Base-by-base conservation (phyloP, 2,329 filamentous ascomycete genomes). In the Microcyclospora pomicola region DNA sequence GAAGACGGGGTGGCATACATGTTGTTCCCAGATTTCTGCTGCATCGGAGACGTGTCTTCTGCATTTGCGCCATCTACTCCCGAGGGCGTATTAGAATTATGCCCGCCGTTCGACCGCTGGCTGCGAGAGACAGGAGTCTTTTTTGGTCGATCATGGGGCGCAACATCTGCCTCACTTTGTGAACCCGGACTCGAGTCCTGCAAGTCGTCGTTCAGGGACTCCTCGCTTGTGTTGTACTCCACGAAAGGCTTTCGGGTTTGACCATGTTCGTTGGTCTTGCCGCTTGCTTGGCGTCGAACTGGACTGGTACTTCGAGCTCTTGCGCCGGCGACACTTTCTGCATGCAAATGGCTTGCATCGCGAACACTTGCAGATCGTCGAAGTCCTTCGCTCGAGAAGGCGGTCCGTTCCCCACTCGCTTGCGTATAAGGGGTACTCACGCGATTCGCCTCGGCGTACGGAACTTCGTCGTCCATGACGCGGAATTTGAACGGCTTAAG, bases 401-500 rank as follows among this genome's bases (percentile, higher is more conserved):
- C 69, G 0, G 68, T 76, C 46, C 65, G 71, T 51, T 78, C 73
- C 27, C 73, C 73, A 31, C 66, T 63, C 24, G 62, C 55, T 3
- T 62, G 63, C 11, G 69, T 65, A 52, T 78, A 78, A 32, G 66
- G 67, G 15, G 69, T 71, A 34, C 72, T 65, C 6, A 61, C 57
- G 31, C 73, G 65, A 15, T 60, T 64, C 15, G 51, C 61, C 48
- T 64, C 72, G 35, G 56, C 63, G 51, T 55, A 72, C 47, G 47
- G 64, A 43, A 54, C 54, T 34, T 62, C 59, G 34, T 54, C 49
- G n/a, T 41, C 48, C 10, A 43, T 43, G 12, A 40, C 40, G 5
- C 48, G 48, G 37, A 46, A 50, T 42, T 54, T 56, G 40, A 59
- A 65, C 42, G 46, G 56, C 32, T 45, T 49, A 41, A 60, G 40